Evolutionary conservation across 257 asterid species (phyloP).

Genomic region (Cynanchum wilfordii): DNA sequence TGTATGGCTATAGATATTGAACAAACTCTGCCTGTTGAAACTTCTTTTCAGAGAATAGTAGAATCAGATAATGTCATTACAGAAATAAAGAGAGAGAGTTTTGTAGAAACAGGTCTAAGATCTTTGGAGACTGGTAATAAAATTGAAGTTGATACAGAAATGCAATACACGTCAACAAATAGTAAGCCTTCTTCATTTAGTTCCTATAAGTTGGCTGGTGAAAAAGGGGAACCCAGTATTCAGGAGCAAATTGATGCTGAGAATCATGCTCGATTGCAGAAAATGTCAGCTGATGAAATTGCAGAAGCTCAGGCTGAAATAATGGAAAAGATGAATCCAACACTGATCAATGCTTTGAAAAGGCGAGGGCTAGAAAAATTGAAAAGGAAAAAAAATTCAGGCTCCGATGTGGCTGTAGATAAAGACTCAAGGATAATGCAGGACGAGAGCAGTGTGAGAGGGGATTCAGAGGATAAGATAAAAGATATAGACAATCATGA

Average conservation of each 20-base stretch:
- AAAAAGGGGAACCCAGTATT: slow-evolving; percentile 32
- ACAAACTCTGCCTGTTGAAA: slow-evolving; percentile 19
- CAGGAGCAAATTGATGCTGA: slow-evolving; percentile 80
- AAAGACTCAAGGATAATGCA: slow-evolving; percentile 30
- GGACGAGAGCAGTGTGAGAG: slow-evolving; percentile 22
- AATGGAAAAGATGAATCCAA: slow-evolving; percentile 63
- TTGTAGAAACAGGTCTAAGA: slow-evolving; percentile 13
- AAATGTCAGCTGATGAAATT: slow-evolving; percentile 76
- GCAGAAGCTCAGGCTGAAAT: slow-evolving; percentile 81
- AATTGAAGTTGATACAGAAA: slow-evolving; percentile 21
- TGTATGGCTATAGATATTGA: slow-evolving; percentile 22
- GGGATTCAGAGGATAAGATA: slow-evolving; percentile 21
- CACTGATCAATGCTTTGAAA: slow-evolving; percentile 47
- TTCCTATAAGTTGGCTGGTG: slow-evolving; percentile 26
- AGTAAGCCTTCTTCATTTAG: slow-evolving; percentile 26
- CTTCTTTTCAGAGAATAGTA: slow-evolving; percentile 16
- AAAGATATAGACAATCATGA: slow-evolving; percentile 25
- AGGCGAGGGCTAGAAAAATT: slow-evolving; percentile 55
- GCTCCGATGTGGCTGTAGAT: slow-evolving; percentile 25
- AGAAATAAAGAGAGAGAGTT: slow-evolving; percentile 12
- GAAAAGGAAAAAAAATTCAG: slow-evolving; percentile 44
- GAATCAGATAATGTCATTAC: slow-evolving; percentile 4
- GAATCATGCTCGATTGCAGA: slow-evolving; percentile 55
- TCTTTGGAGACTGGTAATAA: slow-evolving; percentile 19
- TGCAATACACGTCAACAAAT: slow-evolving; percentile 17